Base-by-base conservation (phyloP, 2,329 filamentous ascomycete genomes). In the Cytospora piceicola region DNA sequence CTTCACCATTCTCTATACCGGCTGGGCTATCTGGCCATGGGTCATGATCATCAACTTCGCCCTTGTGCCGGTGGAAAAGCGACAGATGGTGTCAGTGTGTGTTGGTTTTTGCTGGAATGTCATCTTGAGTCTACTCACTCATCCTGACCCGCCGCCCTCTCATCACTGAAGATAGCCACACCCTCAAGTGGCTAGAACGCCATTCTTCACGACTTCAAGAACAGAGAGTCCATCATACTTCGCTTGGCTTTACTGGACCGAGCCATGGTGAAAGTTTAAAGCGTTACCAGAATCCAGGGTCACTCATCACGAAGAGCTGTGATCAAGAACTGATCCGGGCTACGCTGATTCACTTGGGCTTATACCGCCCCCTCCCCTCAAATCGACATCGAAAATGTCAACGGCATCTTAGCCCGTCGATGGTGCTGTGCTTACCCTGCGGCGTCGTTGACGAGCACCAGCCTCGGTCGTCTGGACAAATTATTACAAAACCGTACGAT, bases 51-150 rank as follows among this genome's bases (percentile, higher is more conserved):
- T 70, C 58, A 73, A 71, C 59, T 73, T 72, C 29, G 63, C 69
- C 52, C 71, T 71, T 51, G 69, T 73, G 20, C 71, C 71, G 17
- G 71, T 73, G 32, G 64, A 70, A 49, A 70, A 67, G 58, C 69
- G 71, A 2, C 71, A 72, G 42, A 32, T 72, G 34, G 71, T 73
- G 24, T 68, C 70, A 0, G 70, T 71, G 14, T 73, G 71, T 46
- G 69, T 72, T 29, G 71, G 71, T 4, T 73, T 73, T 36, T 69
- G 69, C 24, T 73, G 71, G 71, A 73, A 71, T 42, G 71, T 73
- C 30, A 70, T 73, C 49, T 57, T 73, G 62, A 72, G 67, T 51
- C 56, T 67, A 14, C 55, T 67, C 22, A 67, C 66, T 17, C 63
- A 66, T 22, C 66, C 66, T 34, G 66, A 67, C 17, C 66, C 66